Conservation (phyloP, 2,329 filamentous ascomycete species). For the Botrytis tulipae region DNA sequence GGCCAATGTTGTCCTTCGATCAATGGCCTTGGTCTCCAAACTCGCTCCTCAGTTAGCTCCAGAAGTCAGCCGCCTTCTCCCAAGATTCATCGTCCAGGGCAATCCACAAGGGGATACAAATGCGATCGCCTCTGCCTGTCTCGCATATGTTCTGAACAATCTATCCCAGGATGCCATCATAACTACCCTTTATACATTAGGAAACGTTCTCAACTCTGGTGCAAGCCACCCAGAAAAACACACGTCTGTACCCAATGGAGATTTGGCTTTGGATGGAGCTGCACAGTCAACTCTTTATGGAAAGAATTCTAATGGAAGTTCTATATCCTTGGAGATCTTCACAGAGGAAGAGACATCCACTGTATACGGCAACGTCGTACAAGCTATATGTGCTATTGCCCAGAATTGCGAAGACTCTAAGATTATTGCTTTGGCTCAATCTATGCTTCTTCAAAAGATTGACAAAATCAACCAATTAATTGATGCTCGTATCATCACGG, state of each 20-base stretch:
- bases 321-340: constrained; percentile 72
- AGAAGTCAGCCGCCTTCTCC: constrained; percentile 73
- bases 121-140: constrained; percentile 74
- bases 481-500: constrained; percentile 81
- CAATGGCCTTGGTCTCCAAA: constrained; percentile 77
- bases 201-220: constrained; percentile 84
- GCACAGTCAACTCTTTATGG: constrained; percentile 50
- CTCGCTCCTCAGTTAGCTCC: constrained; percentile 71
- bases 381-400: constrained; percentile 90
- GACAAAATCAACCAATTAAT: constrained; percentile 77
- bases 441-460: constrained; percentile 95
- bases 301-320: constrained; percentile 65
- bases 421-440: constrained; percentile 88
- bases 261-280: constrained; percentile 53
- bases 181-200: constrained; percentile 92
- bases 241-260: constrained; percentile 44
- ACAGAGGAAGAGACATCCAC: constrained; percentile 76
- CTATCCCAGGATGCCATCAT: constrained; percentile 92
- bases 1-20: constrained; percentile 74
- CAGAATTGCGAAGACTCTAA: constrained; percentile 80
- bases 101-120: constrained; percentile 68
- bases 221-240: constrained; percentile 48
- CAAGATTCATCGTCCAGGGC: constrained; percentile 85
- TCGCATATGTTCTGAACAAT: constrained; percentile 76
- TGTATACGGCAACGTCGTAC: constrained; percentile 86